These are phyloP conservation scores for Mycena crocata DNA, from an alignment of 768 basidiomycete species.

Conservation along the genomic window DNA sequence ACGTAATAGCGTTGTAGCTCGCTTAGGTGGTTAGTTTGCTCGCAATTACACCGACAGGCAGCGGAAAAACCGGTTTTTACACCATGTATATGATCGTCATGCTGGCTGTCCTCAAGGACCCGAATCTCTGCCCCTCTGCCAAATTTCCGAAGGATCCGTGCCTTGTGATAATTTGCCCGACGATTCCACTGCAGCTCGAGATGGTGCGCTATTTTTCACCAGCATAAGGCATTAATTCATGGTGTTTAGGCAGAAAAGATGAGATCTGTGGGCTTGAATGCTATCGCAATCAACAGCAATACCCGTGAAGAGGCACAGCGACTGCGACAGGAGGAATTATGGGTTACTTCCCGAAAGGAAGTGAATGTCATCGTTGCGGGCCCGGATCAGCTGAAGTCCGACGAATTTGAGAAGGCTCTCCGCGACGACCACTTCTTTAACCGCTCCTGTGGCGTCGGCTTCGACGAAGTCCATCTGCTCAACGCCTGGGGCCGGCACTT, in stretches of 20 bases:
- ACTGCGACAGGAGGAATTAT: background rate
- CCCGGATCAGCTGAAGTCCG: conserved; percentile 20
- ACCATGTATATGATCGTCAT: background rate
- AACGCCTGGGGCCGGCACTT: conserved; percentile 27
- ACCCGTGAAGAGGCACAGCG: background rate
- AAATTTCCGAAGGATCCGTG: conserved; percentile 2
- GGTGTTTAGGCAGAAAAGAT: background rate
- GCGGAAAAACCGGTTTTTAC: conserved; percentile 4
- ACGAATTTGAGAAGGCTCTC: conserved; percentile 11
- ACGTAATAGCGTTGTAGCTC: too few relatives aligned
- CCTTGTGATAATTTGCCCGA: conserved; percentile 12
- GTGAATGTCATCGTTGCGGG: background rate
- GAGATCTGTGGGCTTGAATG: background rate
- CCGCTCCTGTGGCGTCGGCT: conserved; percentile 13
- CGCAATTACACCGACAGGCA: conserved; percentile 6
- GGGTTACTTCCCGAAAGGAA: background rate
- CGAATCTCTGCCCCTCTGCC: conserved; percentile 2
- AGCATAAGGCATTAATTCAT: background rate
- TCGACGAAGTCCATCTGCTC: conserved; percentile 30
- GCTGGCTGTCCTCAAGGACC: background rate
- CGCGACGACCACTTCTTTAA: conserved; percentile 15
- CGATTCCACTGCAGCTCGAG: conserved; percentile 3
- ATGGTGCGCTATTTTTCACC: background rate
- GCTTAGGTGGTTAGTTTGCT: too few relatives aligned
- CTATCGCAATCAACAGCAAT: background rate